Percentiles rank a stretch among this genome's conserved stretches.
Conservation (phyloP, 2,329 filamentous ascomycete genomes). For the Pseudocercospora fijiensis region DNA sequence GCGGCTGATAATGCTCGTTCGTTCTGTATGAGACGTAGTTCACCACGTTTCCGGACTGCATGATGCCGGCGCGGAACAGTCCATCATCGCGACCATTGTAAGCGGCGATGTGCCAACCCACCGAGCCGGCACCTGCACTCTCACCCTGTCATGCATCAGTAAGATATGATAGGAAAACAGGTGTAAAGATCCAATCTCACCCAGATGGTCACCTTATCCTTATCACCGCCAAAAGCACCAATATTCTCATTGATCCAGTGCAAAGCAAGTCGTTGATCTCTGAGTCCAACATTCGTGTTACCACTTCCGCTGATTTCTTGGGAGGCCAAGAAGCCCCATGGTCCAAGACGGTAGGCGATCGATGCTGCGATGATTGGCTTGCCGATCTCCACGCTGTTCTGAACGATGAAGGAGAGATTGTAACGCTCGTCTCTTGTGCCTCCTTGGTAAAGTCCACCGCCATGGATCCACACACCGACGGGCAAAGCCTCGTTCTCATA, state of each 20-base stretch:
- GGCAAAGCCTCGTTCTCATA: slow-evolving; percentile 50
- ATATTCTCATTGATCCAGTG: slow-evolving; percentile 49
- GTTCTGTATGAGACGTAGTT: slow-evolving; percentile 27
- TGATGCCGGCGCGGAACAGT: slow-evolving; percentile 50
- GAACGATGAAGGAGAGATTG: slow-evolving; percentile 61
- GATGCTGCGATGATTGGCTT: slow-evolving; percentile 58
- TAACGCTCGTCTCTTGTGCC: slow-evolving; percentile 57
- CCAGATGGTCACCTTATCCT: slow-evolving; percentile 50
- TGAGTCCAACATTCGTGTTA: slow-evolving; percentile 50
- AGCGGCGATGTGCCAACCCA: slow-evolving; percentile 49
- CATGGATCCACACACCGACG: slow-evolving; percentile 61
- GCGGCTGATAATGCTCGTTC: slow-evolving; percentile 46
- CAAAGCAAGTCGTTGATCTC: slow-evolving; percentile 47
- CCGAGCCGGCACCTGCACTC: slow-evolving; percentile 44
- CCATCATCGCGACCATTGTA: slow-evolving; percentile 50
- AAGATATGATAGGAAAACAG: background rate
- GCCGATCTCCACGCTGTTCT: slow-evolving; percentile 44
- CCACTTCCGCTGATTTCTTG: slow-evolving; percentile 54
- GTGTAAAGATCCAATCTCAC: slow-evolving; percentile 18
- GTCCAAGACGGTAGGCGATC: slow-evolving; percentile 64
- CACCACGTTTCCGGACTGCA: slow-evolving; percentile 43
- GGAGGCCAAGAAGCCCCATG: slow-evolving; percentile 69
- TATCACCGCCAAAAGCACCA: slow-evolving; percentile 71
- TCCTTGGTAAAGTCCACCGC: slow-evolving; percentile 38
- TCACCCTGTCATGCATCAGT: background rate